Evolutionary conservation across 352 stramenopile genomes (phyloP), one percentile per base, ranked within the genome.

Genomic region (Phytopythium mirpurense): DNA sequence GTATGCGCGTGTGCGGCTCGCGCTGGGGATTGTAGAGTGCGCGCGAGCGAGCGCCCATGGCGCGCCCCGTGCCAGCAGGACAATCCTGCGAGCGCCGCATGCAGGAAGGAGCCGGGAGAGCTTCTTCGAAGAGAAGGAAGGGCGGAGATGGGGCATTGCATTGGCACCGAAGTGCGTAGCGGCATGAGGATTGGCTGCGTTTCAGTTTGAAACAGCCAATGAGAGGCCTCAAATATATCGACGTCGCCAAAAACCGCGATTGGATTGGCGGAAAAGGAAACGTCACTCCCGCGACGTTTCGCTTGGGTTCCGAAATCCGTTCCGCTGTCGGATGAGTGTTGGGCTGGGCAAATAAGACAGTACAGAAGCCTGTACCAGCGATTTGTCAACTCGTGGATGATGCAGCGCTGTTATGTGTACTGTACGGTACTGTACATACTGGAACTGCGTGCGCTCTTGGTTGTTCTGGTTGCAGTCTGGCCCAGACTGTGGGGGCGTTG

Each of bases 61-160:
- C 5, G 36, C 16, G 36, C 1, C 11, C 15, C 12, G 23, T n/a
- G 24, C 18, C 37, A 2, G 12, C 2, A n/a, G 7, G 35, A 18
- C 35, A 21, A 41, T 32, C 5, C 29, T 5, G n/a, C 24, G 37
- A 15, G 32, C 18, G 26, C 14, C 40, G 21, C 36, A 6, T 10
- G 7, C 14, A 32, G 10, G 41, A 21, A 34, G 15, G 41, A 32
- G n/a, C n/a, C n/a, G n/a, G n/a, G n/a, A n/a, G n/a, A n/a, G 23
- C 41, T 47, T 47, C 23, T 47, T 32, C 41, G 41, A 31, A 47
- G 41, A 47, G 41, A 47, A 47, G 41, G 12, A 19, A 10, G n/a
- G 3, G 37, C 10, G 40, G 40, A 26, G 41, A 47, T 47, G 41
- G 41, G 41, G 41, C 19, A 21, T 3, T 47, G 41, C 8, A 47